These are phyloP conservation scores for Clarireedia sp. DNA, from an alignment of 2,329 filamentous ascomycete species.

Conservation along the genomic window DNA sequence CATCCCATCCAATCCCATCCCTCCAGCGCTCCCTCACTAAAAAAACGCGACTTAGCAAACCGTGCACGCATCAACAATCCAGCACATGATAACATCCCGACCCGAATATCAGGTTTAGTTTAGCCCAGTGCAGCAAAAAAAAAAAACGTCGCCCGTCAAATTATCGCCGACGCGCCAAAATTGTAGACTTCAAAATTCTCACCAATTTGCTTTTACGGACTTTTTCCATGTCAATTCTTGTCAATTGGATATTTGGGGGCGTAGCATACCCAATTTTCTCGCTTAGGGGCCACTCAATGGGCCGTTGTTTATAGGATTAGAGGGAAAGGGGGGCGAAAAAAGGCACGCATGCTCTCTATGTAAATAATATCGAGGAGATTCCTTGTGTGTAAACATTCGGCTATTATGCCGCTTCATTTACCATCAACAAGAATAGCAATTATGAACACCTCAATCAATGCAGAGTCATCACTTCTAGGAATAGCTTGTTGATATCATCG, in stretches of 20 bases:
- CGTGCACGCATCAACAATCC: not conserved
- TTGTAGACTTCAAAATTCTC: not conserved
- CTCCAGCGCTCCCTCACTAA: not conserved
- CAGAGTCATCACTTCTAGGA: not conserved
- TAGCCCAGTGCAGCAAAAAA: no score
- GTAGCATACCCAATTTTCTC: conserved; percentile 1
- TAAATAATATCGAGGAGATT: not conserved
- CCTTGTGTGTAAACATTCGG: not conserved
- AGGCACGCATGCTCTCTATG: not conserved
- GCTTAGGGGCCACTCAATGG: conserved; percentile 3
- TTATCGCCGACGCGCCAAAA: not conserved
- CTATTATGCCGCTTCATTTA: not conserved
- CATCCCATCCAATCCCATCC: not conserved
- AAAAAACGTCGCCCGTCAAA: not conserved
- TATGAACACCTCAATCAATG: conserved; percentile 1
- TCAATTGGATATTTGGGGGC: conserved; percentile 2
- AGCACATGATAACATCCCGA: not conserved
- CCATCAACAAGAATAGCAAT: not conserved
- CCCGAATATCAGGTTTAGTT: not conserved
- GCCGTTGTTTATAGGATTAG: conserved; percentile 3
- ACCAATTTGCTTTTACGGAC: no score
- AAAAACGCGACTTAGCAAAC: not conserved
- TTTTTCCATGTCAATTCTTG: not conserved
- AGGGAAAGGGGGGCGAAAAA: not conserved
- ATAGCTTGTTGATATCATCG: not conserved